A percentile compares a stretch with the other conserved stretches of the same genome.
Conservation (phyloP, 2,329 filamentous ascomycete species). For the Exophiala alcalophila region DNA sequence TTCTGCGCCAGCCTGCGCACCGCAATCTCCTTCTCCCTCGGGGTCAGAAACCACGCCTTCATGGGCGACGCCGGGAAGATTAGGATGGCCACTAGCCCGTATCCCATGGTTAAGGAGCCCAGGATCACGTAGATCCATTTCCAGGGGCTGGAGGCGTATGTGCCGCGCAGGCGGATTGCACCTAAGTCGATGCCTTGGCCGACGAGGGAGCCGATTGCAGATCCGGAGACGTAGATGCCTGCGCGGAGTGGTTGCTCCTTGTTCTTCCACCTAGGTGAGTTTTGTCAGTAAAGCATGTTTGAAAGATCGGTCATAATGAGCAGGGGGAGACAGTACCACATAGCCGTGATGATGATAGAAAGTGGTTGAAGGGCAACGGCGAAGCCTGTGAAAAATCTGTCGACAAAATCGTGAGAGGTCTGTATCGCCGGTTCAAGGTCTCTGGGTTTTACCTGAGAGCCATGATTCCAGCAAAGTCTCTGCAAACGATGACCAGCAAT, state of each 20-base stretch:
- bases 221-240: constrained; percentile 10
- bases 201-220: constrained; percentile 9
- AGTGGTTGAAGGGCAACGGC: constrained; percentile 10
- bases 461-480: constrained; percentile 10
- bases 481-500: constrained; percentile 10
- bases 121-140: constrained; percentile 52
- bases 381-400: constrained; percentile 14
- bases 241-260: constrained; percentile 10
- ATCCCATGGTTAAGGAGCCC: constrained; percentile 37
- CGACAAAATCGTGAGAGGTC: background rate
- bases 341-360: constrained; percentile 13
- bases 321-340: constrained; percentile 8
- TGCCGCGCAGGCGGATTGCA: constrained; percentile 7
- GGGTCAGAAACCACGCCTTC: constrained; percentile 65
- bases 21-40: constrained; percentile 63
- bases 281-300: background rate
- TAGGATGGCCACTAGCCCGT: constrained; percentile 34
- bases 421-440: too few relatives aligned
- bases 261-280: constrained; percentile 17
- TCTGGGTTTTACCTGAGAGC: constrained; percentile 4
- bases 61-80: constrained; percentile 66
- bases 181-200: constrained; percentile 13
- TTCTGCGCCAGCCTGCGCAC: constrained; percentile 59
- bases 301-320: background rate
- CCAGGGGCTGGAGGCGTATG: constrained; percentile 32